Evolutionary conservation across 2,329 filamentous ascomycete genomes (phyloP).

Genomic region (Xylariaceae sp.): DNA sequence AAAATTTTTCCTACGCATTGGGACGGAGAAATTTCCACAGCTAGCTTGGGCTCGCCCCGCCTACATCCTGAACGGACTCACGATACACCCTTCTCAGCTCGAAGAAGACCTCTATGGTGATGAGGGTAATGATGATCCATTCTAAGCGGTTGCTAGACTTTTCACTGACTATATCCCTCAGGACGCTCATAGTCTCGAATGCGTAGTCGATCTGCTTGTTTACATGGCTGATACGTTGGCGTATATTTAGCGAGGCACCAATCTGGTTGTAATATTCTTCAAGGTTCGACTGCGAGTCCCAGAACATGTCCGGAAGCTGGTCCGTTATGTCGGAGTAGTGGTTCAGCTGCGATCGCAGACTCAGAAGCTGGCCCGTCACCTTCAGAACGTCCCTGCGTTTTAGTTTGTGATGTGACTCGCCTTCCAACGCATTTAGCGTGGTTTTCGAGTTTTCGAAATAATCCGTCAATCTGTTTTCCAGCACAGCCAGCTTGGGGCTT

Average conservation of each 20-base stretch:
- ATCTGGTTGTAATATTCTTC: slow-evolving; percentile 96
- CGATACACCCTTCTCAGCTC: slow-evolving; percentile 58
- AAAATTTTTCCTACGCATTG: background rate
- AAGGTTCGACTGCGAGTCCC: slow-evolving; percentile 91
- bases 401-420: slow-evolving; percentile 62
- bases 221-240: slow-evolving; percentile 83
- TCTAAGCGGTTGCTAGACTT: slow-evolving; percentile 86
- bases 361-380: slow-evolving; percentile 90
- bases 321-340: slow-evolving; percentile 97
- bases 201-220: slow-evolving; percentile 99
- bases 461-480: slow-evolving; percentile 78
- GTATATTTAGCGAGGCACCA: slow-evolving; percentile 85
- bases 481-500: slow-evolving; percentile 89
- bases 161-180: slow-evolving; percentile 87
- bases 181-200: slow-evolving; percentile 87
- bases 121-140: slow-evolving; percentile 94
- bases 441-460: slow-evolving; percentile 87
- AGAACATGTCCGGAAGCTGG: slow-evolving; percentile 92
- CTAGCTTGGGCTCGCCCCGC: slow-evolving; percentile 13
- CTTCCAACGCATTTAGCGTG: slow-evolving; percentile 72
- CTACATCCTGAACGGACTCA: slow-evolving; percentile 22
- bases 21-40: background rate
- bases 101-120: slow-evolving; percentile 88
- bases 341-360: slow-evolving; percentile 88
- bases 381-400: slow-evolving; percentile 81